Base-by-base conservation (phyloP, 2,329 filamentous ascomycete genomes). In the Dactylellina drechsleri region DNA sequence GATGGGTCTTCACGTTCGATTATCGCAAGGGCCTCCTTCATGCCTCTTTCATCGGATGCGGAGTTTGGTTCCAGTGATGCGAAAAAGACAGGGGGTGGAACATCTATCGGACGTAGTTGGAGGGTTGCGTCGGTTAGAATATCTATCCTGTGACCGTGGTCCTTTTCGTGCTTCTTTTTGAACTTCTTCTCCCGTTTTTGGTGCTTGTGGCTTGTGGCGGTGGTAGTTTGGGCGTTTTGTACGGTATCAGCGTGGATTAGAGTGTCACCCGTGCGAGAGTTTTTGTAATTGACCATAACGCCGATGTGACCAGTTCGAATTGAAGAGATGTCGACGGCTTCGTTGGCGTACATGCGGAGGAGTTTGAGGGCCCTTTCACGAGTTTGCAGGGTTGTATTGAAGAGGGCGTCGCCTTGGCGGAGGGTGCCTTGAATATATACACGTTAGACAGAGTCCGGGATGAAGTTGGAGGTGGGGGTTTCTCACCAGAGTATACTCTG, bases 311-410 rank as follows among this genome's bases (percentile, higher is more conserved):
- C 95, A 0, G 92, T 88, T 2, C 88, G 85, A 43, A 99, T 91
- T 28, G 89, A 87, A 18, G 90, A 87, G 20, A 98, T 90, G 77
- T 97, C 93, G 15, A 96, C 87, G 0, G 93, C 91, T 80, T 99
- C 95, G 82, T 98, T 97, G 59, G 93, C 97, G 85, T 99, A 95
- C 95, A 99, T 99, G 77, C 95, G 92, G 77, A 99, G 95, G 80
- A 99, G 98, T 81, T 94, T 92, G 20, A 95, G 94, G 72, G 99
- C 90, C 83, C 96, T 93, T 81, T 99, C 91, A 85, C 93, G 97
- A 86, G 97, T 96, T 83, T 94, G 91, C 78, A 89, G 95, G 79
- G 93, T 90, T 4, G 93, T 93, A 83, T 98, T 99, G 87, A 90
- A 97, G 65, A 99, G 89, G 81, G 93, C 92, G 81, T 90, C 87